Conservation (phyloP, 148 eudicot species). For the Fagopyrum esculentum region DNA sequence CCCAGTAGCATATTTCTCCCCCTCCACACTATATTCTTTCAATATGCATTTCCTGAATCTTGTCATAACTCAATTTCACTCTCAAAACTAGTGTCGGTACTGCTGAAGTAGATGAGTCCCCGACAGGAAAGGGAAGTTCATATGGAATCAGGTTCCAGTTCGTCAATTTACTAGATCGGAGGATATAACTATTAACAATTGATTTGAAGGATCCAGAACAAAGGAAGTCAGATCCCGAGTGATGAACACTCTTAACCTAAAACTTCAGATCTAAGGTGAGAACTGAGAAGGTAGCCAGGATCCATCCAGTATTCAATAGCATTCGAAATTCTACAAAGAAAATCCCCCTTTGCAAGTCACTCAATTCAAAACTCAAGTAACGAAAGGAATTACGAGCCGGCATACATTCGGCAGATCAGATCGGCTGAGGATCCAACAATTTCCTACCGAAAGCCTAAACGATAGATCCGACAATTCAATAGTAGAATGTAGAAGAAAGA, state of each 20-base stretch:
- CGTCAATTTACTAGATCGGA: not conserved
- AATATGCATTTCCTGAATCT: not conserved
- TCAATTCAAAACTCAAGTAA: not conserved
- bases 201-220: not conserved
- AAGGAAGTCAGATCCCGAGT: not conserved
- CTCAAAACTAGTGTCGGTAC: not conserved
- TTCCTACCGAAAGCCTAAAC: not conserved
- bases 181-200: not conserved
- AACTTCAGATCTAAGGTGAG: not conserved
- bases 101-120: not conserved
- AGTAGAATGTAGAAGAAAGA: not conserved
- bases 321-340: not conserved
- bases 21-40: not conserved
- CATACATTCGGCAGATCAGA: slow-evolving; percentile 7
- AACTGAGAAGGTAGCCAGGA: not conserved
- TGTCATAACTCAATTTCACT: not conserved
- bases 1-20: not conserved
- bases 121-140: not conserved
- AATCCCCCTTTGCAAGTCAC: not conserved
- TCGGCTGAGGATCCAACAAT: not conserved
- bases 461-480: not conserved
- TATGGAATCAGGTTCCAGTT: not conserved
- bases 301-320: not conserved
- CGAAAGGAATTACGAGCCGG: not conserved
- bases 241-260: slow-evolving; percentile 1